Evolutionary conservation across 768 basidiomycete genomes (phyloP).

Genomic region (Plicaturopsis crispa): DNA sequence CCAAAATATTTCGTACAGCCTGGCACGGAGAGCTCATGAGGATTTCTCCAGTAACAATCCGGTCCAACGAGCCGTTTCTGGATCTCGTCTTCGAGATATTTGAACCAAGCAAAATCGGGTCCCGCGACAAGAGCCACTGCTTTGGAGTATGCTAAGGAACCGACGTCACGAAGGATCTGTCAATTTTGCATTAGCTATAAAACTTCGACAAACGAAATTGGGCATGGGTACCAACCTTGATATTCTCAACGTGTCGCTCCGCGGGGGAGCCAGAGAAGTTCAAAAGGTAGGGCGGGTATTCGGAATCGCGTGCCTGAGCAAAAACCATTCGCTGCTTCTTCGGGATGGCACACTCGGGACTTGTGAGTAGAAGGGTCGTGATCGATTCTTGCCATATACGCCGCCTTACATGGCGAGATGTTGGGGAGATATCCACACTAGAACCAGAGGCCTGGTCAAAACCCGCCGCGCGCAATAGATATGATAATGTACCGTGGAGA

Average conservation of each 20-base stretch:
- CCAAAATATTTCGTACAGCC: slow-evolving; percentile 54
- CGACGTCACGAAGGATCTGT: slow-evolving; percentile 71
- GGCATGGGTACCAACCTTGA: slow-evolving; percentile 44
- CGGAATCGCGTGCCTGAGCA: slow-evolving; percentile 45
- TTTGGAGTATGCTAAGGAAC: slow-evolving; percentile 43
- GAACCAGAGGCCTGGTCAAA: too few species aligned
- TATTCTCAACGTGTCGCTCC: slow-evolving; percentile 70
- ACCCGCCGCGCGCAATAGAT: too few species aligned
- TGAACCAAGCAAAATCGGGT: slow-evolving; percentile 38
- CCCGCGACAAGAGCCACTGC: slow-evolving; percentile 41
- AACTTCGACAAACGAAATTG: neutral
- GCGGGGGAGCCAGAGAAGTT: slow-evolving; percentile 54
- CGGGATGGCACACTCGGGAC: slow-evolving; percentile 51
- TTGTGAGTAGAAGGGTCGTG: slow-evolving; percentile 57
- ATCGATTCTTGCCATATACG: slow-evolving; percentile 80
- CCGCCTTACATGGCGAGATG: slow-evolving; percentile 54
- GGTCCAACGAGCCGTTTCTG: slow-evolving; percentile 56
- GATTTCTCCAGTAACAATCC: slow-evolving; percentile 61
- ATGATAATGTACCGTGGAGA: slow-evolving; percentile 50
- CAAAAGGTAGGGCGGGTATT: slow-evolving; percentile 65
- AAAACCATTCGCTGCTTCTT: slow-evolving; percentile 48
- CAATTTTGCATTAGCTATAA: slow-evolving; percentile 1
- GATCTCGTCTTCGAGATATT: slow-evolving; percentile 41
- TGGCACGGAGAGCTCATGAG: slow-evolving; percentile 17
- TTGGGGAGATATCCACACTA: slow-evolving; percentile 50